A percentile compares a stretch with the other conserved stretches of the same genome.
Conservation (phyloP, 257 asterid species). For the Nicotiana paniculata region DNA sequence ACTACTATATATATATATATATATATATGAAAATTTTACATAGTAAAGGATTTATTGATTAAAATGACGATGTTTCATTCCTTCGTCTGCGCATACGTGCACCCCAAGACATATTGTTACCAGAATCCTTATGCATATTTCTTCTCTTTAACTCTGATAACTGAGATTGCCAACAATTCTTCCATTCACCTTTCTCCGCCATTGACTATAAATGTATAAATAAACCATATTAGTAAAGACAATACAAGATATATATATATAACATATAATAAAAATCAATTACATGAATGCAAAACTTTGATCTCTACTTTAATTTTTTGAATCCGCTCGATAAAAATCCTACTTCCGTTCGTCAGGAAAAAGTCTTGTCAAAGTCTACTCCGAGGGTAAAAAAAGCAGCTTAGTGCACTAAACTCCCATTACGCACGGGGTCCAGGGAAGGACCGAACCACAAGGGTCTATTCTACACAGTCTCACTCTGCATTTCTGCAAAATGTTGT, state of each 20-base stretch:
- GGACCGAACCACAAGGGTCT: no score
- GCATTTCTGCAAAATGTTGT: no score
- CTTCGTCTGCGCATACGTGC: conserved; percentile 64
- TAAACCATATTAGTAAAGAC: conserved; percentile 10
- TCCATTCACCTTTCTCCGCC: conserved; percentile 58
- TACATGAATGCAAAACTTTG: neutral
- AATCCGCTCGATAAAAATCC: no score
- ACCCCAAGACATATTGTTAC: conserved; percentile 60
- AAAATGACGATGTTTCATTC: conserved; percentile 21
- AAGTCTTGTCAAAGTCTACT: no score
- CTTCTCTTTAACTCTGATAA: conserved; percentile 58
- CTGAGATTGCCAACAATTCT: conserved; percentile 61
- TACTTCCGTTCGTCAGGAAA: no score
- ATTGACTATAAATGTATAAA: conserved; percentile 33
- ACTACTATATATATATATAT: neutral
- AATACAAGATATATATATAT: neutral
- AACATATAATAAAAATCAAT: neutral
- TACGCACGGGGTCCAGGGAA: no score
- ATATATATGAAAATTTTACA: neutral
- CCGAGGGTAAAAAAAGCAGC: no score
- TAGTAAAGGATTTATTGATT: neutral
- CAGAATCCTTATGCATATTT: conserved; percentile 38
- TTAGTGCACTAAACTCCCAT: no score
- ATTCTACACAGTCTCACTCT: no score
- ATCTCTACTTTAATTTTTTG: no score